Conservation (phyloP, 257 asterid species). For the Solanum sitiens region DNA sequence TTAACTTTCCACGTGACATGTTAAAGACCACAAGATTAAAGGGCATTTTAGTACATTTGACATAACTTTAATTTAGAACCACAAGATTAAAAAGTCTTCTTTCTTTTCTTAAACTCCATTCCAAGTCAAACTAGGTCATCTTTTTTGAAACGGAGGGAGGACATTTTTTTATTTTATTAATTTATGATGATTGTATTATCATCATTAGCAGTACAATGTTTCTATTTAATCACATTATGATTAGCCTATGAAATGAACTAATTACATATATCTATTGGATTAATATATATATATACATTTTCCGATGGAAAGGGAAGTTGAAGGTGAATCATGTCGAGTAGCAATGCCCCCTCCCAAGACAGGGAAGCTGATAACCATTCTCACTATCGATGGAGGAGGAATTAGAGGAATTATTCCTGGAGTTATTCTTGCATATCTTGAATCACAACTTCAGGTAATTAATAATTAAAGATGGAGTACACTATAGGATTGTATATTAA, state of each 20-base stretch:
- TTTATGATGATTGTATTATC: not conserved
- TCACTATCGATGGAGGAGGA: constrained; percentile 52
- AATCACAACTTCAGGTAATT: constrained; percentile 47
- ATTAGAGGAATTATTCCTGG: constrained; percentile 49
- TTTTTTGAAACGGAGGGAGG: too few relatives aligned
- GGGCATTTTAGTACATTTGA: too few relatives aligned
- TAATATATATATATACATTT: too few relatives aligned
- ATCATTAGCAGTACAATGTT: not conserved
- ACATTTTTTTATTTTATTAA: not conserved
- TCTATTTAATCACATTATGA: not conserved
- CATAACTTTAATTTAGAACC: too few relatives aligned
- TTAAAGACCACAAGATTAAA: too few relatives aligned
- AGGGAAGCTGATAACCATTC: constrained; percentile 33
- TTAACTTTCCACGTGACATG: too few relatives aligned
- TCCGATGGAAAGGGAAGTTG: constrained; percentile 1
- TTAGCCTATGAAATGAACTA: not conserved
- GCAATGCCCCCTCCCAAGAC: constrained; percentile 19
- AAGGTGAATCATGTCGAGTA: not conserved
- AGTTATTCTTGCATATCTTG: constrained; percentile 30
- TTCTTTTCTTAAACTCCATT: too few relatives aligned
- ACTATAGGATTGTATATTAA: too few relatives aligned
- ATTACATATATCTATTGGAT: not conserved
- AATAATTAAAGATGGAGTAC: not conserved
- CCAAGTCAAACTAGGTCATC: too few relatives aligned
- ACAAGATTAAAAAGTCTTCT: too few relatives aligned